Evolutionary conservation across 129 eudicot genomes (phyloP), one percentile per base, ranked within the genome.

Genomic region (Chrysanthemum makinoi): DNA sequence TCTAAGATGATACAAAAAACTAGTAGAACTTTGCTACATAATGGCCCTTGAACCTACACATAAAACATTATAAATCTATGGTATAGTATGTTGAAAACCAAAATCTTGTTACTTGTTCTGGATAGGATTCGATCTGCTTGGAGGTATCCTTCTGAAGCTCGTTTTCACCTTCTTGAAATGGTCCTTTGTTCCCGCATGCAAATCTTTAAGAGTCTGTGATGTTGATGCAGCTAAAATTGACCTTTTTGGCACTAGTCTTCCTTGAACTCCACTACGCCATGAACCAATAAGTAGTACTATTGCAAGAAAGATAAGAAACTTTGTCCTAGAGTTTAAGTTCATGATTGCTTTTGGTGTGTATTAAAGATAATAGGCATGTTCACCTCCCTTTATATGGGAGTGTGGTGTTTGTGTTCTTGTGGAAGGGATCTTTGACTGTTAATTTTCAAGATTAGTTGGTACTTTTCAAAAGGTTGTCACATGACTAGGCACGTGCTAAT

Each of bases 41-140:
- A 10, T 83, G 72, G 83, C 77, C 71, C 52, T 80, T 73, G 87
- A 81, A 75, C 80, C 54, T 73, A 52, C 10, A 35, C 17, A 74
- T 66, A 77, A n/a, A 75, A 74, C 75, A 65, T 54, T 54, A 50
- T 67, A 66, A 79, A 78, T 55, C 77, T 39, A 19, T 52, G 57
- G n/a, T 15, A 2, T 52, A 52, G 57, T 14, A 11, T 15, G 57
- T 13, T 11, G 57, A 12, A 52, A 13, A 13, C 18, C 12, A 3
- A 35, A 16, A 59, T 47, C 10, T 9, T 17, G 43, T 78, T 86
- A 87, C 95, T 87, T 87, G 85, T 90, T 90, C 77, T 84, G 90
- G n/a, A 88, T 93, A 11, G 98, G 98, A 79, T 93, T 93, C 3
- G 90, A 82, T 87, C 88, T 76, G 83, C 95, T 93, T 19, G 84